Base-by-base conservation (phyloP, 345 rosid species). In the Brassica cretica region DNA sequence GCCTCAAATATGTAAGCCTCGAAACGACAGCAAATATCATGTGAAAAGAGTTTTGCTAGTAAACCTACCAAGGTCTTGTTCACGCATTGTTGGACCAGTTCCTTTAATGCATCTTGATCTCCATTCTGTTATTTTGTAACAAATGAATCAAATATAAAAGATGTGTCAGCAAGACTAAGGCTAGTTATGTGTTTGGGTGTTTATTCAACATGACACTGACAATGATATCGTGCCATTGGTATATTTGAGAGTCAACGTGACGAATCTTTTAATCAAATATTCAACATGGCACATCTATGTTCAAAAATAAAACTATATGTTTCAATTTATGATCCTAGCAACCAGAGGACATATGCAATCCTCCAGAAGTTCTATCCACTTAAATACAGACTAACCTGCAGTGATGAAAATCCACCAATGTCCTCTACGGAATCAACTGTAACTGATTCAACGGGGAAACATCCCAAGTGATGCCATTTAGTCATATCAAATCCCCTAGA, bases 391-490 rank as follows among this genome's bases (percentile, higher is more conserved):
- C 82, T 72, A 88, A 62, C 98, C 93, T 89, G 64, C 67, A 94
- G 88, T 6, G 79, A 84, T 37, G 86, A 86, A 81, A 89, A 90
- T 10, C 97, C 97, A 60, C 81, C 70, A 73, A 94, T 88, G 2
- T 79, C 73, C 25, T 86, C 89, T 1, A 63, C 37, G 5, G 89
- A 86, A n/a, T 71, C 72, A 32, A 85, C 60, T 12, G 72, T 66
- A 53, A 81, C 83, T 3, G 90, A 67, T 16, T 56, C 37, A 3
- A 83, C 55, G 5, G 87, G 85, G 49, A 87, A 86, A 87, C 98
- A 93, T 32, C 79, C 76, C 66, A 86, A 18, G 84, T 94, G 98
- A 67, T 89, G 86, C 98, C 98, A 94, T 70, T 85, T 90, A 61
- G 90, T 84, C 82, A 82, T 51, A 63, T 94, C 97, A 74, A 71